Evolutionary conservation across 208 protist species (phyloP), one percentile per base, ranked within the genome.

Genomic region (Trypanosomatidae sp.): DNA sequence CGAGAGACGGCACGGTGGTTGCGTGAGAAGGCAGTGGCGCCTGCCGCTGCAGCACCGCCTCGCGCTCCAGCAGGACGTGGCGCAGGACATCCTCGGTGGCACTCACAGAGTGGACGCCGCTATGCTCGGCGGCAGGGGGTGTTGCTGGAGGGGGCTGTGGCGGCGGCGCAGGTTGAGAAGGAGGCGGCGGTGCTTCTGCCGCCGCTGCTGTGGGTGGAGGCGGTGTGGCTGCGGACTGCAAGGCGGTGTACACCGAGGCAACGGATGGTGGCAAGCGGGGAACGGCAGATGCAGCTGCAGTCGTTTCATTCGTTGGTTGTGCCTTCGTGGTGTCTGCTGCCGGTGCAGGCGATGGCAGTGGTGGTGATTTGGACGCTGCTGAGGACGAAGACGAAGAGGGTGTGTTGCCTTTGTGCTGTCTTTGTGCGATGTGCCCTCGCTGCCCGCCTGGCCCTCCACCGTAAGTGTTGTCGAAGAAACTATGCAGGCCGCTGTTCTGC

Each of bases 401-500:
- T 9, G 68, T 25, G 9, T 13, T 17, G 22, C 22, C n/a, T 22
- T 50, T 30, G 33, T 47, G 47, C 10, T 50, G 19, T 19, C 33
- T 12, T n/a, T n/a, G 64, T n/a, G n/a, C n/a, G n/a, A n/a, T n/a
- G n/a, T n/a, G n/a, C n/a, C n/a, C n/a, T n/a, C n/a, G n/a, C 44
- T 25, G 25, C 36, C 44, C 44, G 53, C 44, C 6, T 33, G 36
- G 19, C 19, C 36, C 36, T 6, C n/a, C 55, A 9, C 65, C 30
- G 1, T 44, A 25, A 15, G 55, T 74, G 82, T 59, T 81, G 66
- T 53, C 56, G n/a, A 56, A 53, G 50, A 71, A 75, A n/a, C 52
- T 56, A 33, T 88, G 76, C 15, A 91, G 72, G 36, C 79, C 74
- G 30, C 73, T 62, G 28, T 77, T 89, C 25, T 88, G 73, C 44